Evolutionary conservation across 192 early-diverging fungal genomes (phyloP).

Genomic region (Backusella morwellensis): DNA sequence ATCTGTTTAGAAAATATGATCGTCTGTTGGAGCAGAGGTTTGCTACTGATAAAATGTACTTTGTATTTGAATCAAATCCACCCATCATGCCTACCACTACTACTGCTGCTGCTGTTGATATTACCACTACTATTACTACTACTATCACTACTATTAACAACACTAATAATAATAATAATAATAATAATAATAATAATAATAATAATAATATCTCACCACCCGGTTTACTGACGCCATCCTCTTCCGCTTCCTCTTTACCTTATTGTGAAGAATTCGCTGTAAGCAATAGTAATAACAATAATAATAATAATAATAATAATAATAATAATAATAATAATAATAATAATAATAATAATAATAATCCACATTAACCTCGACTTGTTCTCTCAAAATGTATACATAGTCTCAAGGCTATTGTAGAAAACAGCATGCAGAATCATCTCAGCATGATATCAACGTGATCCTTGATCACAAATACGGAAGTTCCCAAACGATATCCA

Average conservation of each 20-base stretch:
- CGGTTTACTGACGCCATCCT: not conserved
- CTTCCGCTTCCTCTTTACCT: constrained; percentile 72
- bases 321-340: not conserved
- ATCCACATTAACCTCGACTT: constrained; percentile 18
- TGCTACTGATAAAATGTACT: not conserved
- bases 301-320: no score
- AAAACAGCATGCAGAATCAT: not conserved
- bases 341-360: not conserved
- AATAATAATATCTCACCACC: not conserved
- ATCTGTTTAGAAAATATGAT: constrained; percentile 61
- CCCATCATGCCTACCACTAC: not conserved
- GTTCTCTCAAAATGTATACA: constrained; percentile 50
- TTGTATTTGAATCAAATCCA: not conserved
- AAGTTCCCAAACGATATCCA: not conserved
- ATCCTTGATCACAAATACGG: constrained; percentile 20
- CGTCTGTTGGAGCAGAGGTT: constrained; percentile 5
- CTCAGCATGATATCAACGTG: not conserved
- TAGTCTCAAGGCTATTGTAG: constrained; percentile 6
- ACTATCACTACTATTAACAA: not conserved
- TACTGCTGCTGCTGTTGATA: no score
- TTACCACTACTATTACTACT: not conserved
- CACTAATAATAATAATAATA: not conserved
- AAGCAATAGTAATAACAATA: not conserved
- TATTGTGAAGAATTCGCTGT: constrained; percentile 39
- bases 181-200: not conserved